Conservation (phyloP, 805 yeast genomes). For the Debaryomyces prosopidis region DNA sequence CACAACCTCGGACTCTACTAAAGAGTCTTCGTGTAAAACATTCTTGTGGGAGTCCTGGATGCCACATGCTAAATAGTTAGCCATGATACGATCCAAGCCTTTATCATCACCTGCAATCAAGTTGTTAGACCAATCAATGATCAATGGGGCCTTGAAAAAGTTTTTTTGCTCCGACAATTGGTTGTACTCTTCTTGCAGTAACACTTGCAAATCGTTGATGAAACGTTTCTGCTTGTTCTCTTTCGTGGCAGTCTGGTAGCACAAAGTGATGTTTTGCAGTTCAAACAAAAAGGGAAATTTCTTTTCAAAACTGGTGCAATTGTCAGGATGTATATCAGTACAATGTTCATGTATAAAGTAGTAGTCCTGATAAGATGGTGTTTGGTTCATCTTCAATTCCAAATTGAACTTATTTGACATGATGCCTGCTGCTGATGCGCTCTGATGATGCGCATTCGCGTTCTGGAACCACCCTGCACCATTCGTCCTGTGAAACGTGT, state of each 20-base stretch:
- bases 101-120: conserved; percentile 41
- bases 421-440: not conserved
- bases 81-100: conserved; percentile 39
- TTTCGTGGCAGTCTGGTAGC: not conserved
- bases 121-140: conserved; percentile 39
- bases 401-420: conserved; percentile 16
- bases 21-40: not conserved
- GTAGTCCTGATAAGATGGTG: conserved; percentile 26
- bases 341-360: conserved; percentile 25
- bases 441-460: not conserved
- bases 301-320: conserved; percentile 10
- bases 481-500: conserved; percentile 2
- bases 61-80: conserved; percentile 35
- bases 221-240: conserved; percentile 7
- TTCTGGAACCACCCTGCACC: not conserved
- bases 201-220: conserved; percentile 13
- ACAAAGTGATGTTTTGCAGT: not conserved
- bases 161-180: conserved; percentile 2
- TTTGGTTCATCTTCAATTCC: conserved; percentile 15
- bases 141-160: conserved; percentile 19
- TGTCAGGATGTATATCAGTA: conserved; percentile 37
- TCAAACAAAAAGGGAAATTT: conserved; percentile 4
- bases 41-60: conserved; percentile 19
- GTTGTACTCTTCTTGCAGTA: conserved; percentile 10
- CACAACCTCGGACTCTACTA: no score